Percentiles rank a stretch among this genome's conserved stretches.
These are phyloP conservation scores for Phytophthora aleatoria DNA, from an alignment of 352 stramenopile species.

Conservation along the genomic window DNA sequence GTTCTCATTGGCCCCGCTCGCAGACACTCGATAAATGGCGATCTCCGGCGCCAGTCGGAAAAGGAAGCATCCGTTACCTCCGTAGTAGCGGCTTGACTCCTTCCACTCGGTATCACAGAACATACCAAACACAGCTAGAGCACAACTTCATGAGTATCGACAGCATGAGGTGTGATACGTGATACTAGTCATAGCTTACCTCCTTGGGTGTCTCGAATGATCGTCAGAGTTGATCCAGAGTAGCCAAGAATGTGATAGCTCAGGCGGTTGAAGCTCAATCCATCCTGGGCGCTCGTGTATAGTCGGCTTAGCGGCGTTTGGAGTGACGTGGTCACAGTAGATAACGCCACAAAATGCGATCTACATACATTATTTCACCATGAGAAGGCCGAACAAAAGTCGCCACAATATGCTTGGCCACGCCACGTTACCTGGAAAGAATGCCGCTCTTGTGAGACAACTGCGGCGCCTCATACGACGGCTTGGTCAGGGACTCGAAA, in stretches of 20 bases:
- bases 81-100: constrained; percentile 79
- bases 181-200: constrained; percentile 30
- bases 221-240: constrained; percentile 65
- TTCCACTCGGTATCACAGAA: constrained; percentile 89
- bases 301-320: constrained; percentile 66
- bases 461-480: constrained; percentile 51
- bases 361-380: constrained; percentile 26
- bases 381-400: not conserved
- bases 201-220: constrained; percentile 75
- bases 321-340: constrained; percentile 55
- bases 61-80: constrained; percentile 82
- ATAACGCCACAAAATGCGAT: constrained; percentile 70
- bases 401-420: not conserved
- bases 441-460: constrained; percentile 75
- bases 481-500: constrained; percentile 53
- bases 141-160: not conserved
- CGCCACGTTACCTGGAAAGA: constrained; percentile 56
- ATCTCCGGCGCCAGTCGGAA: constrained; percentile 73
- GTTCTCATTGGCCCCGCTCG: constrained; percentile 55
- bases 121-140: constrained; percentile 82
- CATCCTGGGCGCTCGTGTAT: constrained; percentile 83
- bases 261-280: constrained; percentile 84
- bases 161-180: not conserved
- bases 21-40: constrained; percentile 60
- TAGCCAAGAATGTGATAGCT: constrained; percentile 86